phyloP scores from a whole-genome alignment of 2,329 filamentous ascomycete genomes.

The Mariannaea sp. region DNA sequence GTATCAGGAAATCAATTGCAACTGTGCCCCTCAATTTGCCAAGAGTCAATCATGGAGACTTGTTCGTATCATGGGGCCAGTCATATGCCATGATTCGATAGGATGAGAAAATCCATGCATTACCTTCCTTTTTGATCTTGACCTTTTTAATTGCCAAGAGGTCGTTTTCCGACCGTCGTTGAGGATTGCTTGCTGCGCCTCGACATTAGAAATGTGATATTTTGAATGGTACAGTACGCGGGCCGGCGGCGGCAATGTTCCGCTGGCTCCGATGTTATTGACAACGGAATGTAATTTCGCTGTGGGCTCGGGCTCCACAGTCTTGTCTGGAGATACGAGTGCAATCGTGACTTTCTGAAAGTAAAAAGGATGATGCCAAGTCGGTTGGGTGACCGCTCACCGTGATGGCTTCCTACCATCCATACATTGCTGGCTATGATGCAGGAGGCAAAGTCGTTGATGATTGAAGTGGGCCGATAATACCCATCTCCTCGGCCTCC shows the following conservation, averaged over 20 bases:
- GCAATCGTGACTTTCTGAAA: not conserved
- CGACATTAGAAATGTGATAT: not conserved
- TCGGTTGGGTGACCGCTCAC: no score
- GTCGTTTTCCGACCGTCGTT: not conserved
- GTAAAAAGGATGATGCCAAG: no score
- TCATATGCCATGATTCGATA: constrained; percentile 5
- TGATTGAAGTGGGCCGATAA: not conserved
- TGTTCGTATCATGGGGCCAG: not conserved
- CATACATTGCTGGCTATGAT: not conserved
- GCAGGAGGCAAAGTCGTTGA: constrained; percentile 9
- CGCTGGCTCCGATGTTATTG: no score
- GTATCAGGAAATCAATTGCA: no score
- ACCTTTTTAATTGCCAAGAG: constrained; percentile 4
- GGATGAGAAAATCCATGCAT: not conserved
- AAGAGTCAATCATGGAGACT: constrained; percentile 10
- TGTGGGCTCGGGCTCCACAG: constrained; percentile 1
- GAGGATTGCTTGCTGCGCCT: not conserved
- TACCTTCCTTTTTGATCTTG: constrained; percentile 12
- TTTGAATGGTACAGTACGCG: not conserved
- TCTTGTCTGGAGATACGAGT: constrained; percentile 4
- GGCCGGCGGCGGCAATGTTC: no score
- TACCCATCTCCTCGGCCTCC: not conserved
- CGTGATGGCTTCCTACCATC: constrained; percentile 6
- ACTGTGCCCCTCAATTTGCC: not conserved
- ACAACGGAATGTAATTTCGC: no score